Evolutionary conservation across 2,329 filamentous ascomycete species (phyloP), one percentile per base, ranked within the genome.

Genomic region (Fusarium ambrosium): DNA sequence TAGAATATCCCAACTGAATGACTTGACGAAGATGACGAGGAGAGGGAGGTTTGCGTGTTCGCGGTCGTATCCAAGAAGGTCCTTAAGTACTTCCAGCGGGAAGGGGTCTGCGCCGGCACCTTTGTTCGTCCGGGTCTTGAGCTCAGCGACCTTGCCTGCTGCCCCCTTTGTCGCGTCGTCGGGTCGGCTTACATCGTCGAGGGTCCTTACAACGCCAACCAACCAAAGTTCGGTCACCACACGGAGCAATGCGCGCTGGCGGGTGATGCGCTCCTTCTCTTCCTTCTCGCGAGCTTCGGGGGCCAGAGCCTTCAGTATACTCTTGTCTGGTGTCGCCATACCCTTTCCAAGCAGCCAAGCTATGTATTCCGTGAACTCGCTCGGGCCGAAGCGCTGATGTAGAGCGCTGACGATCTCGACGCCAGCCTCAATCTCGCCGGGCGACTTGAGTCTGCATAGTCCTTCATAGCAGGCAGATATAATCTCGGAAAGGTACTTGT

Each of bases 211-310:
- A 48, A 97, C 93, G 32, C 94, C 95, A 20, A 97, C 95, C 6
- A 99, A 90, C 97, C 97, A 99, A 39, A 99, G 87, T 82, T 99
- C 97, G 3, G 97, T 98, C 37, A 97, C 95, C 14, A 99, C 93
- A 41, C 95, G 92, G 64, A 99, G 85, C 24, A 99, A 89, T 7
- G 95, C 89, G 67, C 97, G 91, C 82, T 99, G 97, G 64, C 97
- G 91, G 36, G 91, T 89, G 45, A 98, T 87, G 7, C 97, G 93
- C 70, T 99, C 97, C 83, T 98, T 98, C 84, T 99, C 97, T 83
- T 99, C 97, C 75, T 95, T 94, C 82, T 99, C 97, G 62, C 94
- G 94, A 34, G 95, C 90, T 78, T 99, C 97, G 39, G 91, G 89
- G 7, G 92, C 86, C 75, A 98, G 87, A 2, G 89, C 88, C 84